Base-by-base conservation (phyloP, 1,284 basidiomycete genomes). In the Mixia osmundae region DNA sequence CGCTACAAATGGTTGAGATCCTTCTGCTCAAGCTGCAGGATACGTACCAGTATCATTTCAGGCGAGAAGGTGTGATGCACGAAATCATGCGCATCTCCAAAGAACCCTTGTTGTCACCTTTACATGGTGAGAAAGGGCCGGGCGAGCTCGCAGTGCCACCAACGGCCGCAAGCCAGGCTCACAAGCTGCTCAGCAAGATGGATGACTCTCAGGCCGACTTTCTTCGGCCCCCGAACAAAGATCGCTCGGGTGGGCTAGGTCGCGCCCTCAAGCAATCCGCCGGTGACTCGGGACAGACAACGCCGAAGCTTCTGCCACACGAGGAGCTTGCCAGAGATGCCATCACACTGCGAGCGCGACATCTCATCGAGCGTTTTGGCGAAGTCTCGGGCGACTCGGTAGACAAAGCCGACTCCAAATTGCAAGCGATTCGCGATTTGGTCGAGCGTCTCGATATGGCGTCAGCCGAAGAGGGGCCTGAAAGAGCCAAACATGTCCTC, bases 51-150 rank as follows among this genome's bases (percentile, higher is more conserved):
- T 73, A 78, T 12, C 71, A 74, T 0, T 82, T 94, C 65, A 68
- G 76, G 12, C 67, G 83, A 29, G 85, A 95, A 57, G 87, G 85
- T 12, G 87, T 94, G 25, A 72, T 89, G 53, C 76, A 85, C 54
- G 85, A 91, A 54, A 72, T 91, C 22, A 79, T 83, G 45, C 56
- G 61, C 3, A 60, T 85, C 20, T 71, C 78, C 9, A 61, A 64
- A 10, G 66, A 72, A 33, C 53, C 64, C 3, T 41, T 23, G 37
- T 47, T 16, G 32, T 35, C 16, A 60, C 71, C 1, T 46, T 61
- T 6, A 71, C 69, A 50, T 50, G 62, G 7, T 71, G 67, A 45
- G 37, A 52, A 29, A 53, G 54, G 32, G 44, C n/a, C n/a, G n/a
- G n/a, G n/a, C n/a, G n/a, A n/a, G n/a, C n/a, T n/a, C n/a, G n/a